A percentile compares a stretch with the other conserved stretches of the same genome.
Conservation (phyloP, 2,329 filamentous ascomycete species). For the Cladosporium sp. region DNA sequence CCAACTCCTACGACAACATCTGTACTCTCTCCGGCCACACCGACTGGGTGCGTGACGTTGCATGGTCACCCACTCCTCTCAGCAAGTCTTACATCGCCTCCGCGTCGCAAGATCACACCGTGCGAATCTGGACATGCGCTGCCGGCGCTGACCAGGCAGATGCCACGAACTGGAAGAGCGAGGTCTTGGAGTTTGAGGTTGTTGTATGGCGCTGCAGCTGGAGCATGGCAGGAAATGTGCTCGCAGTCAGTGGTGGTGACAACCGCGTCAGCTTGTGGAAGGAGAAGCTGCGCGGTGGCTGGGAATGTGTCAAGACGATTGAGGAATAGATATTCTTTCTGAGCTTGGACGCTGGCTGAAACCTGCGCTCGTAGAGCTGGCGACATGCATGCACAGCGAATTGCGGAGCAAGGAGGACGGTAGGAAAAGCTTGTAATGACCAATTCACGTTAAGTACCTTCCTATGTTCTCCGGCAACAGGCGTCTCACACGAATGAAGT, state of each 20-base stretch:
- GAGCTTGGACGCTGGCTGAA: background rate
- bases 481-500: too few relatives aligned
- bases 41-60: slow-evolving; percentile 97
- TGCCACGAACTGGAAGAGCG: slow-evolving; percentile 73
- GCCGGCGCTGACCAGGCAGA: slow-evolving; percentile 35
- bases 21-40: slow-evolving; percentile 73
- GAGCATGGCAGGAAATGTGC: slow-evolving; percentile 93
- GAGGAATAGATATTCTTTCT: slow-evolving; percentile 45
- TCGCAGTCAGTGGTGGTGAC: slow-evolving; percentile 88
- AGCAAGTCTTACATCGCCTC: slow-evolving; percentile 96
- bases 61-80: slow-evolving; percentile 92
- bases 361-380: background rate
- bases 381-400: background rate
- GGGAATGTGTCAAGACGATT: slow-evolving; percentile 96
- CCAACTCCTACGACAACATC: slow-evolving; percentile 36
- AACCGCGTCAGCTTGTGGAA: slow-evolving; percentile 99
- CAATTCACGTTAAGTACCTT: background rate
- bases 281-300: slow-evolving; percentile 92
- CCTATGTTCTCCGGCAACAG: too few relatives aligned
- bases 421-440: slow-evolving; percentile 1
- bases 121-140: slow-evolving; percentile 82
- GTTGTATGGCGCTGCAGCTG: slow-evolving; percentile 96
- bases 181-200: slow-evolving; percentile 80
- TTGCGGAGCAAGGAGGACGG: background rate
- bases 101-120: slow-evolving; percentile 93